These are phyloP conservation scores for Suillus spraguei DNA, from an alignment of 768 basidiomycete species.

Conservation along the genomic window DNA sequence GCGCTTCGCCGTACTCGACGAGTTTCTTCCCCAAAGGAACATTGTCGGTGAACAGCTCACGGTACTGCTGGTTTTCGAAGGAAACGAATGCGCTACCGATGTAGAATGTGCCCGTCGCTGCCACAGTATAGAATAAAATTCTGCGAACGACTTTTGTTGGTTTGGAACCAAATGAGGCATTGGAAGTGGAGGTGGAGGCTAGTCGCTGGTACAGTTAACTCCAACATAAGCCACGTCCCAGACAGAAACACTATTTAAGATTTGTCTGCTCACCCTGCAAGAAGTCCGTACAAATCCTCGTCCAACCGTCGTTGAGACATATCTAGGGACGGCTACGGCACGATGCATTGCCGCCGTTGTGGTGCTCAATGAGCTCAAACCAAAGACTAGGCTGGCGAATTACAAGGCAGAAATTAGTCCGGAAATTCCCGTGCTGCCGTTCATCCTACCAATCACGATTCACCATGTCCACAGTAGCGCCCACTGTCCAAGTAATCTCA, in stretches of 20 bases:
- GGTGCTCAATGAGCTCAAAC: conserved; percentile 9
- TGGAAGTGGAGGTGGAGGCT: conserved; percentile 44
- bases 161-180: conserved; percentile 37
- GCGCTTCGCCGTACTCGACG: conserved; percentile 79
- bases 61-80: conserved; percentile 77
- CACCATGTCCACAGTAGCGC: neutral
- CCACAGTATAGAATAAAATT: conserved; percentile 68
- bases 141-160: conserved; percentile 61
- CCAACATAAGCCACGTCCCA: conserved; percentile 13
- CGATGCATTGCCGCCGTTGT: conserved; percentile 46
- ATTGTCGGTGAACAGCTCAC: conserved; percentile 81
- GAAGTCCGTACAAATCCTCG: conserved; percentile 52
- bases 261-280: conserved; percentile 54
- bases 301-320: conserved; percentile 46
- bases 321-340: conserved; percentile 57
- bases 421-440: conserved; percentile 9
- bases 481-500: neutral
- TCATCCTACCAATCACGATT: neutral
- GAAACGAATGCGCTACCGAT: conserved; percentile 77
- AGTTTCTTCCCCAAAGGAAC: conserved; percentile 79
- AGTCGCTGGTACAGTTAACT: conserved; percentile 48
- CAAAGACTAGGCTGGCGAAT: conserved; percentile 1
- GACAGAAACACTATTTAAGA: neutral
- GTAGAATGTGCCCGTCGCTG: conserved; percentile 78
- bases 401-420: conserved; percentile 8